Evolutionary conservation across 2,329 filamentous ascomycete species (phyloP).

Genomic region (Metarhizium robertsii): DNA sequence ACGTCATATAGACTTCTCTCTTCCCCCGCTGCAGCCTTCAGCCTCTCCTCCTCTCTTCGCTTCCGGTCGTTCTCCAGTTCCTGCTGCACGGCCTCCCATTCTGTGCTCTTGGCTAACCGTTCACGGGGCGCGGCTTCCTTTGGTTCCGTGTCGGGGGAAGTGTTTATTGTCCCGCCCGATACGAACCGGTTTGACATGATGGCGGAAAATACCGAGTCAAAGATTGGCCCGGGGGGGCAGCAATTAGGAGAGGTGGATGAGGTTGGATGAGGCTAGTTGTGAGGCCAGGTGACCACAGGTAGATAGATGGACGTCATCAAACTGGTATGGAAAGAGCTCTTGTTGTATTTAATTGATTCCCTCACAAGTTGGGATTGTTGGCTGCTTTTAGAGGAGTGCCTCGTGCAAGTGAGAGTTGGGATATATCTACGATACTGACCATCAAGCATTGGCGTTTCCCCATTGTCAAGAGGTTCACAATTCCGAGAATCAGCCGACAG

Average conservation of each 20-base stretch:
- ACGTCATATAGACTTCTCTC: constrained; percentile 64
- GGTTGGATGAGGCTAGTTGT: neutral
- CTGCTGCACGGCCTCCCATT: constrained; percentile 56
- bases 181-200: constrained; percentile 47
- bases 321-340: neutral
- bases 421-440: no score
- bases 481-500: constrained; percentile 6
- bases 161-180: constrained; percentile 40
- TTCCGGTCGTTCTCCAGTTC: constrained; percentile 54
- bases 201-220: neutral
- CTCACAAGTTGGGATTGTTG: no score
- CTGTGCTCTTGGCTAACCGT: constrained; percentile 20
- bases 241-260: neutral
- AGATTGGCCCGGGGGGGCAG: neutral
- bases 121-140: constrained; percentile 2
- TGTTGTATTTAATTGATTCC: no score
- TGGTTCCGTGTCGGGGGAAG: constrained; percentile 16
- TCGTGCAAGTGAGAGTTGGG: no score
- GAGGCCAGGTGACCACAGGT: neutral
- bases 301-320: neutral
- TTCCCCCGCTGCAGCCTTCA: constrained; percentile 28
- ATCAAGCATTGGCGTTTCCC: no score
- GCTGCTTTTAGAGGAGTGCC: no score
- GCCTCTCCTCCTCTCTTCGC: constrained; percentile 41
- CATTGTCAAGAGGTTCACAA: neutral